Percentiles rank a stretch among this genome's conserved stretches.
phyloP scores from a whole-genome alignment of 1,139 yeast genomes.

The Nakaseomyces uthaithaninus region DNA sequence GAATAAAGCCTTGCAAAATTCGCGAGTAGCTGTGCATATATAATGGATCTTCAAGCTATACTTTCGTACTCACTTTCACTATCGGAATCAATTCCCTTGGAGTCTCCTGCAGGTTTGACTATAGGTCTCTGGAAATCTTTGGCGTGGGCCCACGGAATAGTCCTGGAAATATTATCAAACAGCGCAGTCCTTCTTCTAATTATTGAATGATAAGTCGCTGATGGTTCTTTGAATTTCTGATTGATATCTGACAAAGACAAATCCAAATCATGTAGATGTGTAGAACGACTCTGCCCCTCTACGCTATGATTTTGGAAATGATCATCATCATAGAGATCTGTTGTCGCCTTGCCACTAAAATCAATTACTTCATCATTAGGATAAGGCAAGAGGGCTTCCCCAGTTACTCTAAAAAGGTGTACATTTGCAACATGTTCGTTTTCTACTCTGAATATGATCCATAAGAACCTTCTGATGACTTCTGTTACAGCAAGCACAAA shows the following conservation, averaged over 20 bases:
- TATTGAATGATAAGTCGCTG: constrained; percentile 20
- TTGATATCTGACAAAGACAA: constrained; percentile 6
- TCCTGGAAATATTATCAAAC: constrained; percentile 46
- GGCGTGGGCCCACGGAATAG: constrained; percentile 72
- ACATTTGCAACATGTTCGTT: constrained; percentile 94
- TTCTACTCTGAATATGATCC: constrained; percentile 90
- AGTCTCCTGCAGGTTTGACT: constrained; percentile 18
- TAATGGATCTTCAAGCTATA: constrained; percentile 11
- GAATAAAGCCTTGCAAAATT: too few species aligned
- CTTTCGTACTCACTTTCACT: constrained; percentile 34
- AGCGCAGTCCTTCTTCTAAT: constrained; percentile 33
- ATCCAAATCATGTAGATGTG: constrained; percentile 6
- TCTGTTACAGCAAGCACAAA: constrained; percentile 80
- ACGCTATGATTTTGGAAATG: constrained; percentile 1
- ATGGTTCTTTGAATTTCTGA: constrained; percentile 15
- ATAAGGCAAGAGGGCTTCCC: constrained; percentile 82
- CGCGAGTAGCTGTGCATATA: too few species aligned
- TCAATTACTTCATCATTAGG: constrained; percentile 27
- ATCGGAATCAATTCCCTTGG: constrained; percentile 28
- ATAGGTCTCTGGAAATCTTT: constrained; percentile 72
- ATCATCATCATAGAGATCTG: constrained; percentile 3
- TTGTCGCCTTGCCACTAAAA: background rate
- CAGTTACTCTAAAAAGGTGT: constrained; percentile 70
- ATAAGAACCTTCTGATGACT: constrained; percentile 67
- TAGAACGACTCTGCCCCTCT: constrained; percentile 5